Evolutionary conservation across 1,139 yeast species (phyloP), one percentile per base, ranked within the genome.

Genomic region (Sugiyamaella novakii): DNA sequence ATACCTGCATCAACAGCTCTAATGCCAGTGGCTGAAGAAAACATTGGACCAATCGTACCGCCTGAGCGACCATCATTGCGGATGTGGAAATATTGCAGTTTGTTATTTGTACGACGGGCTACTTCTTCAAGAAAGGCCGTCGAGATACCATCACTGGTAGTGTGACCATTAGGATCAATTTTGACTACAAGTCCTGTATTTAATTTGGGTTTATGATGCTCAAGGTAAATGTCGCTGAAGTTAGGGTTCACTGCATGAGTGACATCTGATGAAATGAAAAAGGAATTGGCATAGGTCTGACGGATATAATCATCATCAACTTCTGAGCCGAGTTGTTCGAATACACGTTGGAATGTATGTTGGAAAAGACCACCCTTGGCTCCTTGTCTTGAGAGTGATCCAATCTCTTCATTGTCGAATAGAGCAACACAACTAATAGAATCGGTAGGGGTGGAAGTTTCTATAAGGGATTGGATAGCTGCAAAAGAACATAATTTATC

Each of bases 221-320:
- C 83, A 61, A 84, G 71, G 66, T 84, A 84, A 12, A 75, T 81
- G 31, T 57, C 55, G 21, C 78, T 68, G 66, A 87, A 89, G 70
- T 91, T 91, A 54, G 97, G 97, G 67, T 91, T 95, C 46, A 87
- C 84, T 30, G 96, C 97, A 65, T 91, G 98, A 1, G 96, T 92
- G 73, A 87, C 92, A 65, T 91, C 98, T 0, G 95, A 84, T 0
- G 96, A 88, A 50, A 89, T 72, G 59, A 89, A 78, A 69, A 89
- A 88, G 1, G 97, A 87, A 64, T 83, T 84, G 14, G 74, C 73
- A 36, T 54, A 59, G 1, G 70, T 55, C 49, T 58, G 64, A 8
- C 79, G 59, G 3, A 46, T 3, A 30, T 33, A 25, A 27, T 34
- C 46, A 7, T 38, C 45, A 25, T 35, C 83, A 84, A 77, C 63